Conservation (phyloP, 2,329 filamentous ascomycete species). For the Diaporthe batatas region DNA sequence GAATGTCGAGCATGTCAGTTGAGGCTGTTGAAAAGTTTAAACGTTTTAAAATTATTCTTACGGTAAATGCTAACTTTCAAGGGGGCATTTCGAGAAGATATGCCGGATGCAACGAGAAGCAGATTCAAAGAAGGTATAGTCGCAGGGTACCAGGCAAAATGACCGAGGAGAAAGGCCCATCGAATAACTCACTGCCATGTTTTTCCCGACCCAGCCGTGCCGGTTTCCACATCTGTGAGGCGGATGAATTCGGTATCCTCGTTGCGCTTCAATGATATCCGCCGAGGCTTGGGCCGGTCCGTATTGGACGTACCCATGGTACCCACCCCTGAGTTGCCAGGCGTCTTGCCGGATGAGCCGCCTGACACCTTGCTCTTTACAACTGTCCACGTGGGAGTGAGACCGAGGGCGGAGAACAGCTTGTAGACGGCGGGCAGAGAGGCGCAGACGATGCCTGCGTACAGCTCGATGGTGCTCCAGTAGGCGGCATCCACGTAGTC, state of each 20-base stretch:
- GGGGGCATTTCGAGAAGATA: neutral
- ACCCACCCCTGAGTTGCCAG: neutral
- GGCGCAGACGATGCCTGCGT: constrained; percentile 22
- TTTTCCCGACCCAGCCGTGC: neutral
- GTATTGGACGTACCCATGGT: neutral
- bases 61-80: neutral
- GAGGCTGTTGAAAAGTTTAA: neutral
- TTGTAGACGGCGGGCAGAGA: constrained; percentile 22
- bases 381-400: neutral
- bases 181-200: neutral
- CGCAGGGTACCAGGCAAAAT: neutral
- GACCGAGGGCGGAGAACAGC: constrained; percentile 14
- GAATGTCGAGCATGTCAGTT: neutral
- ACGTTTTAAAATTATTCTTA: neutral
- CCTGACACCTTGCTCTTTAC: constrained; percentile 19
- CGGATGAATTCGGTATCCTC: constrained; percentile 18
- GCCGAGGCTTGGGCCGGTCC: neutral
- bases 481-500: constrained; percentile 14
- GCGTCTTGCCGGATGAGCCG: constrained; percentile 1
- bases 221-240: constrained; percentile 8
- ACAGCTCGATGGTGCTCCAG: constrained; percentile 30
- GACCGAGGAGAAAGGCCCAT: no score
- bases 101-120: constrained; percentile 12
- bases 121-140: neutral
- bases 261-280: neutral